Conservation (phyloP, 179 eudicot species). For the Amaranthus tricolor region DNA sequence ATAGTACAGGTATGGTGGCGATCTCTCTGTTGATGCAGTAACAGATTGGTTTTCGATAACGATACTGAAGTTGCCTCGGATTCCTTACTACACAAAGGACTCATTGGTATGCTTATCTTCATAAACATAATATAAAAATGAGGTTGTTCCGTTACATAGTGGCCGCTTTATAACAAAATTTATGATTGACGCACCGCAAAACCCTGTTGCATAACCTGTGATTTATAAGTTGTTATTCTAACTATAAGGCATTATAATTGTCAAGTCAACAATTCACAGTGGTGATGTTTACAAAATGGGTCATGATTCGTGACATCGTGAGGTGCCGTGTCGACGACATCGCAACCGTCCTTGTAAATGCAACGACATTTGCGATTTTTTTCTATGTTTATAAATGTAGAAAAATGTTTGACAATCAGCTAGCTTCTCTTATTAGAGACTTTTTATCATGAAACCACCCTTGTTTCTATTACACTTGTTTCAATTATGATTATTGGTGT, state of each 20-base stretch:
- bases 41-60: conserved; percentile 83
- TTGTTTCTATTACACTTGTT: neutral
- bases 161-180: too few relatives aligned
- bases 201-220: too few relatives aligned
- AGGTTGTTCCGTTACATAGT: too few relatives aligned
- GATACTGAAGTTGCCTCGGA: conserved; percentile 75
- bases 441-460: neutral
- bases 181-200: too few relatives aligned
- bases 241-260: too few relatives aligned
- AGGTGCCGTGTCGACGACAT: too few relatives aligned
- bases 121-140: neutral
- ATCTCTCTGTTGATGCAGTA: conserved; percentile 83
- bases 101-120: conserved; percentile 51
- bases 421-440: neutral
- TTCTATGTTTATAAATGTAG: neutral
- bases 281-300: too few relatives aligned
- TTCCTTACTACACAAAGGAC: conserved; percentile 78
- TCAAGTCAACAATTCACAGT: too few relatives aligned
- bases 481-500: neutral
- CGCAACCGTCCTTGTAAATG: too few relatives aligned
- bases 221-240: too few relatives aligned
- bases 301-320: too few relatives aligned
- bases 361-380: too few relatives aligned
- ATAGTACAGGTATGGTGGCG: conserved; percentile 69
- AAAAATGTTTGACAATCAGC: neutral